phyloP scores from a whole-genome alignment of 768 basidiomycete genomes.

The Filobasidium floriforme region DNA sequence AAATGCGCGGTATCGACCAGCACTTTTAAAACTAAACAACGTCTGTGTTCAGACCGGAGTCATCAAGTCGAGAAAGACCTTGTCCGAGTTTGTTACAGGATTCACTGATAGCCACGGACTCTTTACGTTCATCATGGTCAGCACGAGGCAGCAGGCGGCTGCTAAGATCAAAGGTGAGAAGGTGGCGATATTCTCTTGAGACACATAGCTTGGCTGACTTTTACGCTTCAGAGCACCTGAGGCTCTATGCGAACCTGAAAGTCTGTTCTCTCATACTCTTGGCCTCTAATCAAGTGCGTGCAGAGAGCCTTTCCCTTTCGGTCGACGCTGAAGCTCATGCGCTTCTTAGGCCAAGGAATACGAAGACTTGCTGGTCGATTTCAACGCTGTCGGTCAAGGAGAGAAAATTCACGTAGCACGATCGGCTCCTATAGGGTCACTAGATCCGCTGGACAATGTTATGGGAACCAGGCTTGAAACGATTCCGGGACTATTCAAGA shows the following conservation, averaged over 20 bases:
- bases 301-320: background rate
- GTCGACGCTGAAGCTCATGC: background rate
- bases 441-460: conserved; percentile 3
- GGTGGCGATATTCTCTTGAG: background rate
- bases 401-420: conserved; percentile 6
- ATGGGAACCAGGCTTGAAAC: background rate
- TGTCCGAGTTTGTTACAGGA: conserved; percentile 5
- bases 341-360: conserved; percentile 2
- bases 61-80: background rate
- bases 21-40: background rate
- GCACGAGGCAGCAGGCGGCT: background rate
- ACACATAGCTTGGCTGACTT: background rate
- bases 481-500: conserved; percentile 14
- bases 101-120: conserved; percentile 12
- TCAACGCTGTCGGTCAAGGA: background rate
- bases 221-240: background rate
- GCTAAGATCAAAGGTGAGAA: conserved; percentile 14
- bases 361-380: conserved; percentile 3
- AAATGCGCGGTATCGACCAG: background rate
- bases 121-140: conserved; percentile 14
- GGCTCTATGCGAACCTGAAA: conserved; percentile 8
- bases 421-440: background rate
- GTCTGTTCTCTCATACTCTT: background rate
- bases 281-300: background rate
- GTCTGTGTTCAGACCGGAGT: conserved; percentile 1